phyloP scores from a whole-genome alignment of 139 green algal species.

The Chlorella sp. region DNA sequence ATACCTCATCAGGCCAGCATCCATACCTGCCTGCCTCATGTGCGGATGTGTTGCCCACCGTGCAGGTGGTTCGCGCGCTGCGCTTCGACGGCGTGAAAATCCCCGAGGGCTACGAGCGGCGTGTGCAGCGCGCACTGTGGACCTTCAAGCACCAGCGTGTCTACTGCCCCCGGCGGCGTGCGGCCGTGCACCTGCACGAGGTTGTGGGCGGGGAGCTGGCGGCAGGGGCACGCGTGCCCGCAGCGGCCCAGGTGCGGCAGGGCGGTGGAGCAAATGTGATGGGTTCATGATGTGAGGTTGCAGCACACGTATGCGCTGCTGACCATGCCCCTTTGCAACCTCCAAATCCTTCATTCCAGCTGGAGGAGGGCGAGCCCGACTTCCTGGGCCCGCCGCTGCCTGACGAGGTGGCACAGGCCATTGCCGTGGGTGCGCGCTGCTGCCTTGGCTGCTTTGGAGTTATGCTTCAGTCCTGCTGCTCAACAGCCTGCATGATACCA shows the following conservation, averaged over 20 bases:
- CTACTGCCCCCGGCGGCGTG: slow-evolving; percentile 63
- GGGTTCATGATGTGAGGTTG: too few relatives aligned
- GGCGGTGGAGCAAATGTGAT: too few relatives aligned
- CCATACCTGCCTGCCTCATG: background rate
- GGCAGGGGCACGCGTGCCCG: slow-evolving; percentile 62
- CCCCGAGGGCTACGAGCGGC: slow-evolving; percentile 82
- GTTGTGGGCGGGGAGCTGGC: slow-evolving; percentile 63
- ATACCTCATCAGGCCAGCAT: too few relatives aligned
- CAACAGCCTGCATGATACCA: background rate
- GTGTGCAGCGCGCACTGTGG: slow-evolving; percentile 91
- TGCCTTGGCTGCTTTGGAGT: background rate
- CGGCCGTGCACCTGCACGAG: slow-evolving; percentile 77
- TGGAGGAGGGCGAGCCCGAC: slow-evolving; percentile 47
- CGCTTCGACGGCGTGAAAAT: slow-evolving; percentile 81
- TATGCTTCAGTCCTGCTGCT: background rate
- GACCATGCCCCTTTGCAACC: too few relatives aligned
- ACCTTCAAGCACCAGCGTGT: slow-evolving; percentile 88
- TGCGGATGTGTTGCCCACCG: too few relatives aligned
- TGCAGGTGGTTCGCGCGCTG: slow-evolving; percentile 53
- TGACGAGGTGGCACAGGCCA: slow-evolving; percentile 57
- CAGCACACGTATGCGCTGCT: too few relatives aligned
- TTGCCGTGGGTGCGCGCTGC: slow-evolving; percentile 70
- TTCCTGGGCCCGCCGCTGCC: slow-evolving; percentile 85
- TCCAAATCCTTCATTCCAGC: background rate
- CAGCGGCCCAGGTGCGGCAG: slow-evolving; percentile 47